Base-by-base conservation (phyloP, 2,329 filamentous ascomycete genomes). In the Alternaria triticimaculans region DNA sequence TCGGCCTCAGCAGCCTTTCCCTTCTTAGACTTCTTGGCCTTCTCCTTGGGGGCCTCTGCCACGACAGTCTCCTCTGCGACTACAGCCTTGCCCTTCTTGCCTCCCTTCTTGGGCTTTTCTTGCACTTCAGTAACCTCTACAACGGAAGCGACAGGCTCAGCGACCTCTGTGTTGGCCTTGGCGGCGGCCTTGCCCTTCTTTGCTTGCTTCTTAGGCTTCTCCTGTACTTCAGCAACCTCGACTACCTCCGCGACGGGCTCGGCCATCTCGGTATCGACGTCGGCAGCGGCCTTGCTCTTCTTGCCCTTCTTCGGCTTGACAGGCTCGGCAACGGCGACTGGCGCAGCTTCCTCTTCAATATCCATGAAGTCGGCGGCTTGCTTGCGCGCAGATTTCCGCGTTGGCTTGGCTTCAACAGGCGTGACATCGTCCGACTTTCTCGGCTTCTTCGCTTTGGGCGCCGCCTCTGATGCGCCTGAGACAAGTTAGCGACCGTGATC, bases 381-480 rank as follows among this genome's bases (percentile, higher is more conserved):
- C 63, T 80, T 80, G 59, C 79, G 79, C 48, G 73, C 62, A 10
- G 69, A 57, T 67, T 78, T 80, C 11, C 71, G 70, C 8, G 66
- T 55, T 6, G 69, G 51, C 56, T 68, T 73, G 51, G 69, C 62
- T 15, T 70, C 68, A 43, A 67, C 53, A n/a, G 70, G 67, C 44
- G 71, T 62, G 57, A 66, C 63, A 43, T 75, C 71, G 54, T 78
- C 75, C 18, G 74, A 72, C 62, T 80, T 79, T 70, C 75, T 80
- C 67, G 76, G 68, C 69, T 80, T 80, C 68, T 81, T 81, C 49
- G 79, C 72, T 59, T 78, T 79, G 45, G 77, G 77, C 25, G 74
- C 73, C 25, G 76, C 50, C 28, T 78, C 76, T 25, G 72, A 50
- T 50, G 76, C 77, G 75, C 73, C 78, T 80, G 65, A 8, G 71